These are phyloP conservation scores for Capsicum rhomboideum DNA, from an alignment of 257 asterid genomes.

Conservation along the genomic window DNA sequence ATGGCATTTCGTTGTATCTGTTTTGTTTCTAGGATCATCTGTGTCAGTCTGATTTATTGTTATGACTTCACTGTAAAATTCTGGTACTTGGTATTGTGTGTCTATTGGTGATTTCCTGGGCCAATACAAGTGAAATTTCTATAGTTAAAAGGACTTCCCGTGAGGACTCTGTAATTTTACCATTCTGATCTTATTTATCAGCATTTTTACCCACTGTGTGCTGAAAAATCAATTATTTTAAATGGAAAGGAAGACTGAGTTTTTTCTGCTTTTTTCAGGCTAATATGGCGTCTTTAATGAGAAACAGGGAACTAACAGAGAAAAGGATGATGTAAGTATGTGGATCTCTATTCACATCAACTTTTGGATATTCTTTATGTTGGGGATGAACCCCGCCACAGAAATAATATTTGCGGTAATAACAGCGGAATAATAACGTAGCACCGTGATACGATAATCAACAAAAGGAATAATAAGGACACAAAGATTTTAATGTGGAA, in stretches of 20 bases:
- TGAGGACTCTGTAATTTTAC: neutral
- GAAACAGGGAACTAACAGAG: slow-evolving; percentile 95
- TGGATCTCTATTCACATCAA: neutral
- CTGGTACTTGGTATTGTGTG: neutral
- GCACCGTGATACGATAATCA: too few species aligned
- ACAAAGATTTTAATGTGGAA: too few species aligned
- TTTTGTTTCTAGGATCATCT: neutral
- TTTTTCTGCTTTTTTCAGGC: slow-evolving; percentile 38
- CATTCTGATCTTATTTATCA: neutral
- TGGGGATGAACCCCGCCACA: too few species aligned
- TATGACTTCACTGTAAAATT: neutral
- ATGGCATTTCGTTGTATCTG: neutral
- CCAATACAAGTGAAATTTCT: neutral
- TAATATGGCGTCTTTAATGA: slow-evolving; percentile 78
- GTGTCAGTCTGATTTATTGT: neutral
- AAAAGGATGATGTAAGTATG: slow-evolving; percentile 99
- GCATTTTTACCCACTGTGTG: neutral
- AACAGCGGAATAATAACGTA: too few species aligned
- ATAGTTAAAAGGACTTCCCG: neutral
- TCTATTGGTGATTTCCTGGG: neutral
- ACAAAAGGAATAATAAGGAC: too few species aligned
- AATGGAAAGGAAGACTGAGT: neutral
- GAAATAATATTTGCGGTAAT: too few species aligned
- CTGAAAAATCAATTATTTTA: neutral
- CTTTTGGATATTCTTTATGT: neutral